Base-by-base conservation (phyloP, 371 early-diverging fungal species). In the Mucor racemosus region DNA sequence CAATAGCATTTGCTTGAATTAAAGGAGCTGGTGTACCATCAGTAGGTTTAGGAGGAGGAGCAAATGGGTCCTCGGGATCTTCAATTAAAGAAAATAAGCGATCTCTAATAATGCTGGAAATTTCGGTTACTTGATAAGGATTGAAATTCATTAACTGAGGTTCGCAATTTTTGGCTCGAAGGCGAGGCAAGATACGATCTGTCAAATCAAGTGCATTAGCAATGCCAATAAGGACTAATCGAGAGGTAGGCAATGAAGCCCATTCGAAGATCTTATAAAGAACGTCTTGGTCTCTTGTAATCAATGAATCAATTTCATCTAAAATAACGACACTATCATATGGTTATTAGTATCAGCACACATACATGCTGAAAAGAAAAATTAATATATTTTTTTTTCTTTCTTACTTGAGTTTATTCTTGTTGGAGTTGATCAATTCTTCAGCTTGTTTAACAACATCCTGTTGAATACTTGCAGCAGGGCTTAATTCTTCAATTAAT, bases 181-280 rank as follows among this genome's bases (percentile, higher is more conserved):
- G 82, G n/a, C 96, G 85, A 5, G 97, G 97, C 65, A 97, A 77
- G 55, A 95, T 87, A 10, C 95, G 88, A 64, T 95, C 92, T 5
- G 95, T 94, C 70, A 98, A 79, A 70, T 97, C 94, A 38, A 98
- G 76, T 0, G 96, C 93, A 73, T 98, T 98, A n/a, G 97, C 94
- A 64, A 98, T 97, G n/a, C 97, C 97, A 54, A 98, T 89, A 42
- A 98, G 75, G 0, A 88, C 88, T 56, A 97, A 74, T 0, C 86
- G 84, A 40, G 94, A 91, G 7, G 78, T 67, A 5, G 87, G 81
- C 36, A 81, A 67, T 6, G 77, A 80, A 0, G 92, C 84, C 88
- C 90, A 91, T 69, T 92, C 93, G 76, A 97, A 97, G n/a, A 98
- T 73, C 31, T 90, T 87, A 75, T 97, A 95, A 13, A 97, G 77